Evolutionary conservation across 176 grass and related monocot species (phyloP).

Genomic region (Echinochloa phyllopogon): DNA sequence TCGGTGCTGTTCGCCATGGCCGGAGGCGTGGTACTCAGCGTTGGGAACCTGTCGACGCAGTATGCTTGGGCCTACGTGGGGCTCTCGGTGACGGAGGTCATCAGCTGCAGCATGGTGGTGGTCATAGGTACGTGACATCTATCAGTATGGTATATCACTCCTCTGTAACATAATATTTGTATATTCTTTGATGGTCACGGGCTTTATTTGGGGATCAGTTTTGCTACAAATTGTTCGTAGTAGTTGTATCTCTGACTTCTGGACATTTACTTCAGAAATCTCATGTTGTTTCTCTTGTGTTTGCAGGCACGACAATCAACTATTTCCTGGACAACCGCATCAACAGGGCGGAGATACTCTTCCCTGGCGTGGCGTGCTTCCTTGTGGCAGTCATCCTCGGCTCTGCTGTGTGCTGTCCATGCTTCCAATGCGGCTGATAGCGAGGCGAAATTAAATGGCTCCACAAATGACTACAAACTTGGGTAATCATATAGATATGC

Average conservation of each 20-base stretch:
- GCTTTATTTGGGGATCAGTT: not conserved
- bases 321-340: conserved; percentile 76
- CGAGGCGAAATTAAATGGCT: conserved; percentile 56
- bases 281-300: too few relatives aligned
- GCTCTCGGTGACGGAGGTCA: conserved; percentile 74
- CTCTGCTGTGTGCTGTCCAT: conserved; percentile 77
- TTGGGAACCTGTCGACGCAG: conserved; percentile 76
- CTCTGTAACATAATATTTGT: too few relatives aligned
- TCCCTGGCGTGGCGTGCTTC: conserved; percentile 77
- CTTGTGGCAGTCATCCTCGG: conserved; percentile 74
- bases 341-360: conserved; percentile 80
- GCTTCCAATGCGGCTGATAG: conserved; percentile 78
- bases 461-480: conserved; percentile 44
- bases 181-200: too few relatives aligned
- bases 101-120: conserved; percentile 72
- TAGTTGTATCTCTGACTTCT: not conserved
- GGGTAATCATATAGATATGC: not conserved
- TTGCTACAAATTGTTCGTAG: too few relatives aligned
- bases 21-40: conserved; percentile 65
- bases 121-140: conserved; percentile 66
- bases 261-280: too few relatives aligned
- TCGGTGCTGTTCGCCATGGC: conserved; percentile 73
- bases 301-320: conserved; percentile 75
- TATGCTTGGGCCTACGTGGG: conserved; percentile 84
- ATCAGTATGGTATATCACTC: too few relatives aligned